Base-by-base conservation (phyloP, 345 rosid species). In the Eucalyptus dawsonii region DNA sequence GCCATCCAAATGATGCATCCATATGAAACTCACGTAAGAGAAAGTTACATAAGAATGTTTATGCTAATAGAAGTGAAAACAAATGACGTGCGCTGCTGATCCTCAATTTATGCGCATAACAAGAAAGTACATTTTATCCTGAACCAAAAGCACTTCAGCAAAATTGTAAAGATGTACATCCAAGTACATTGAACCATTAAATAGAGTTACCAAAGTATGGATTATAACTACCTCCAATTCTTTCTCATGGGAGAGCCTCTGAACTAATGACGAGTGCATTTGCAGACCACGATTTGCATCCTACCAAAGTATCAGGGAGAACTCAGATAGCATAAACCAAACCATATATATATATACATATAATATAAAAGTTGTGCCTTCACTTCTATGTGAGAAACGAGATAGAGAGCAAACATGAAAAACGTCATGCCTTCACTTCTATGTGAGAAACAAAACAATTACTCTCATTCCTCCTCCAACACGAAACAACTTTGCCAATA, bases 251-350 rank as follows among this genome's bases (percentile, higher is more conserved):
- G 96, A 92, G 85, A 97, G 97, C 92, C 97, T 96, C 88, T 91
- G 92, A 51, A 97, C 87, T 92, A 97, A 81, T n/a, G 98, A 97
- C 5, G 99, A 96, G 93, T 97, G 99, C 92, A 95, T 92, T 91
- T 96, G 99, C 93, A 95, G 87, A 91, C 94, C 87, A 47, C 90
- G 94, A 90, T 89, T 92, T 56, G 92, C 90, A 86, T 95, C 97
- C 99, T 97, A 90, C 92, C 93, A 37, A 89, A 76, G 89, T 12
- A 80, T 29, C 37, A 83, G 31, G 21, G 27, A 89, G 50, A 56
- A 67, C 76, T 42, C 27, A 44, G 53, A 60, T 27, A 87, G 22
- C 45, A 34, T 34, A 34, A 34, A 34, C 34, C 34, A 34, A 34
- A 34, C 34, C 34, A 34, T 34, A 34, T 34, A 34, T 34, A 34